Evolutionary conservation across 2,329 filamentous ascomycete genomes (phyloP), one percentile per base, ranked within the genome.

Genomic region (Paecilomyces dactylethromorphus): DNA sequence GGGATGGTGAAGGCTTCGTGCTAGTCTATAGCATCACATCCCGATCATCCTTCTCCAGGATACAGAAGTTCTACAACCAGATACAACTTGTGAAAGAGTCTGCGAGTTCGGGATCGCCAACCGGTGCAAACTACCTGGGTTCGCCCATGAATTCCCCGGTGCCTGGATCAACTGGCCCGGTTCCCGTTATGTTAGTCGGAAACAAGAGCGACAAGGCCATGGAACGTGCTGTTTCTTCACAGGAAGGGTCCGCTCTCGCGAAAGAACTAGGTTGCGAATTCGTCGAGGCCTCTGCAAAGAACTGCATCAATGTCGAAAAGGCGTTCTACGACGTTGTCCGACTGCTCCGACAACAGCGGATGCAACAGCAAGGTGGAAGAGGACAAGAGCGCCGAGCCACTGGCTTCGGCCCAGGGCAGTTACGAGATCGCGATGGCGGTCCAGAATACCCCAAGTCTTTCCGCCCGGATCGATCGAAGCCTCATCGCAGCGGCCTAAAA

Each of bases 21-120:
- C 83, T 99, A 62, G 94, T 99, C 64, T 97, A 99, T 82, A 96
- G 92, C 80, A 97, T 99, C 77, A 96, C 94, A 13, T 97, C 93
- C 56, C 89, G 94, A 69, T 92, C 92, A 33, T 97, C 93, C 21
- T 97, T 97, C 74, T 87, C 89, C 59, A 89, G 93, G 73, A 97
- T 99, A 81, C 91, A 92, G 76, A 88, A 90, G 70, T 97, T 97
- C 74, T 91, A 97, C 78, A 89, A 93, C 73, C 94, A 97, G 78
- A 97, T 97, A 68, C 92, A 96, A 76, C 84, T 95, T 70, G 94
- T 97, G 69, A 97, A 97, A 78, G 94, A 97, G 73, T 96, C 92
- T 15, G 72, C 79, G 56, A 79, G 75, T 62, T 85, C 83, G 58
- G 76, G 81, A 33, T 83, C 82, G 0, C 81, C 82, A 53, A 78